Evolutionary conservation across 2,329 filamentous ascomycete species (phyloP), one percentile per base, ranked within the genome.

Genomic region (Pleoardoris graminearum): DNA sequence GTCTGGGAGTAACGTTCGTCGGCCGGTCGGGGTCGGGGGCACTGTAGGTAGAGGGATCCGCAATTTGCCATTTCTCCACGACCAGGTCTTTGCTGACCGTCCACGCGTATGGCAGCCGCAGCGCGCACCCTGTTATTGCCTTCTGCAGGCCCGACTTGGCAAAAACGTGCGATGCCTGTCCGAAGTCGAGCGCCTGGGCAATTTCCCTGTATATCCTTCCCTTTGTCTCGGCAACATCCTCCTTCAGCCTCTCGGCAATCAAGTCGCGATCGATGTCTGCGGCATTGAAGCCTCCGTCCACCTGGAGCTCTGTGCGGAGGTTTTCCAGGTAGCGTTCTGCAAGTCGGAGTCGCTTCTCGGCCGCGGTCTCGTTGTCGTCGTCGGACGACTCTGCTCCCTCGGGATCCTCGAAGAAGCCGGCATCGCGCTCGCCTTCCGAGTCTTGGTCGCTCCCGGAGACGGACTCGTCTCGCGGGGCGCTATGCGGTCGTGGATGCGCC

Each of bases 271-370:
- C 94, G 53, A 99, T 89, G 48, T 97, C 90, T 63, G 88, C 91
- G 7, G 94, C 94, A 75, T 99, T 91, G 68, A 97, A 99, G 33
- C 91, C 94, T 48, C 82, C 82, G 59, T 91, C 88, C 63, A 95
- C 88, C 52, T 80, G 73, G 22, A 79, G 75, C 62, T 96, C 89
- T 66, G 89, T 83, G 66, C 88, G 85, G 57, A 97, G 86, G 70
- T 96, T 96, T 49, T 96, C 88, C 49, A 99, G 82, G 72, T 99
- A 97, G 66, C 90, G 86, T 76, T 97, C 91, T 25, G 94, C 94
- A 23, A 99, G 82, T 60, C 90, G 85, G 66, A 96, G 76, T 63
- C 94, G 83, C 73, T 90, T 87, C 70, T 97, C 91, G 30, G 91
- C 92, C 1, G 89, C 91, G 19, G 94, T 97, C 78, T 97, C 93